Evolutionary conservation across 1,139 yeast genomes (phyloP), one percentile per base, ranked within the genome.

Genomic region (Debaryomyces sp.): DNA sequence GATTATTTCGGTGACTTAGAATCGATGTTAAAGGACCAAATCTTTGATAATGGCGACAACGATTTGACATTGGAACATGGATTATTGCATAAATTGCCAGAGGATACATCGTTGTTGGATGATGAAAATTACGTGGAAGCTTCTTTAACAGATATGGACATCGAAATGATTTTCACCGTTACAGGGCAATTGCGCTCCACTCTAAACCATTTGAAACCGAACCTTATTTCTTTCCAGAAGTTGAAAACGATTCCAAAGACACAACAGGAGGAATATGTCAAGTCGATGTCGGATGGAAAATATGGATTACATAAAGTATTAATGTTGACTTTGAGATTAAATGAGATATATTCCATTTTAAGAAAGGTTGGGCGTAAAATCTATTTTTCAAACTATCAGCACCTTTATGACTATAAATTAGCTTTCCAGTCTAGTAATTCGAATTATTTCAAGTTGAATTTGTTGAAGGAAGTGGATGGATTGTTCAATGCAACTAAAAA

Each of bases 241-340:
- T 48, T 67, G 39, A 71, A 68, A 46, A 54, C 45, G 46, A 45
- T 49, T 24, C 51, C 56, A 9, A 48, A 51, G 7, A 10, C 34
- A 9, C 50, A 48, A 27, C 49, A 47, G 18, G 45, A 48, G 23
- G 47, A 43, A 41, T 54, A 44, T 41, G 45, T 55, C 45, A 57
- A 54, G 8, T 43, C 53, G 2, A 41, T 61, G 24, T 60, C 63
- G 0, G 59, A 66, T 45, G 67, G 71, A 62, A 63, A 67, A 17
- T 73, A 67, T 54, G 67, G 82, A 0, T 61, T 81, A 47, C 87
- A 83, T 56, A 69, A 78, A 51, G 65, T 81, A 6, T 71, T 80
- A 52, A 70, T 82, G 15, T 58, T 74, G 42, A 72, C 78, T 2
- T 58, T 77, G 37, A 65, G 81, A 47, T 57, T 80, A 23, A 75